Conservation (phyloP, 2,329 filamentous ascomycete genomes). For the Juglanconis sp. region DNA sequence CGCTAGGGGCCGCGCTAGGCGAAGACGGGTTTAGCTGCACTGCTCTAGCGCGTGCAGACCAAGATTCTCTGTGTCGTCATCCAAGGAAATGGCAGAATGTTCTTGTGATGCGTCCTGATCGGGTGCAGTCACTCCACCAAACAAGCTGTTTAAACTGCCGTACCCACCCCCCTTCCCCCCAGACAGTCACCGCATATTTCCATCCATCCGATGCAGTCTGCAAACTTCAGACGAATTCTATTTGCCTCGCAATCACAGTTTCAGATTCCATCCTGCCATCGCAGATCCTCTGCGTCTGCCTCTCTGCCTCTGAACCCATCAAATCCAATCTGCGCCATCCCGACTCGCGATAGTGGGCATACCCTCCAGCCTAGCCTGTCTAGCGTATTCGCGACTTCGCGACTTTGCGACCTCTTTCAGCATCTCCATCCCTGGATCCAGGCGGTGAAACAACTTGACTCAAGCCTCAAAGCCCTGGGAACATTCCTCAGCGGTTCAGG, state of each 20-base stretch:
- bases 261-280: not conserved
- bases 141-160: not conserved
- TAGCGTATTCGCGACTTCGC: too few relatives aligned
- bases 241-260: not conserved
- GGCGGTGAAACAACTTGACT: not conserved
- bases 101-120: not conserved
- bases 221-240: too few relatives aligned
- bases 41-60: not conserved
- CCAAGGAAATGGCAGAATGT: not conserved
- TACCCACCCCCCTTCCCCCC: not conserved
- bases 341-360: too few relatives aligned
- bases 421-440: not conserved
- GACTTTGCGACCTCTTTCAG: not conserved
- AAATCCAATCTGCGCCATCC: too few relatives aligned
- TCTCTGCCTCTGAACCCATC: too few relatives aligned
- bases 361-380: too few relatives aligned
- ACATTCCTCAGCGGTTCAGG: not conserved
- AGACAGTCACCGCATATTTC: not conserved
- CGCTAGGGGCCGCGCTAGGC: not conserved
- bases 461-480: not conserved
- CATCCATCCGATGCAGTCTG: too few relatives aligned
- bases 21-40: not conserved
- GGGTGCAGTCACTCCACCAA: not conserved
- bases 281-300: not conserved
- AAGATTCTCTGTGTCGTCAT: not conserved